phyloP scores from a whole-genome alignment of 108 stramenopile species.

The Nannochloropsis gaditana region DNA sequence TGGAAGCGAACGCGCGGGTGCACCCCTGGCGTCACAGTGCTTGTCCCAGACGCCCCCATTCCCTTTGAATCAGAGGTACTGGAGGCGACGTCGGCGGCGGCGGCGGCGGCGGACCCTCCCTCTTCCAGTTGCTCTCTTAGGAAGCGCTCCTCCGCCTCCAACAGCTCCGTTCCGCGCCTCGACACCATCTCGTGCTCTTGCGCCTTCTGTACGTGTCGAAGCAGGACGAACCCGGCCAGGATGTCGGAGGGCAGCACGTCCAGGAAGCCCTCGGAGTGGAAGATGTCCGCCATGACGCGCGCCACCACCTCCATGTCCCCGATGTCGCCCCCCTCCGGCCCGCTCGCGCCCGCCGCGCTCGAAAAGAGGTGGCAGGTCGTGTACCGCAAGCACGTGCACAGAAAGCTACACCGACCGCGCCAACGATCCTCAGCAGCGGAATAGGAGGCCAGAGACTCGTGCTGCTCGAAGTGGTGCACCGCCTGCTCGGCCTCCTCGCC shows the following conservation, averaged over 20 bases:
- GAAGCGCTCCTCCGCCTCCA: neutral
- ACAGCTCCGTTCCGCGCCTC: neutral
- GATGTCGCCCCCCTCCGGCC: neutral
- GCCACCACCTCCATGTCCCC: slow-evolving; percentile 45
- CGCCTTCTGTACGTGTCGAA: slow-evolving; percentile 41
- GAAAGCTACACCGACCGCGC: neutral
- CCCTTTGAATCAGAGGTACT: neutral
- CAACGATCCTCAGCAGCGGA: slow-evolving; percentile 12
- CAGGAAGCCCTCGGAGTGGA: slow-evolving; percentile 33
- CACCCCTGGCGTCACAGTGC: neutral
- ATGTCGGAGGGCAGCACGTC: slow-evolving; percentile 48
- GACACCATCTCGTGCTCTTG: slow-evolving; percentile 21
- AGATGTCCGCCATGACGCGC: slow-evolving; percentile 32
- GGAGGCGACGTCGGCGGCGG: neutral
- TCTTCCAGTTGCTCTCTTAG: neutral
- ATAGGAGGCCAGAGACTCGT: slow-evolving; percentile 8
- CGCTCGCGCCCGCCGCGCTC: neutral
- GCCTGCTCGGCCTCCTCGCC: neutral
- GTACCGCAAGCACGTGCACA: neutral
- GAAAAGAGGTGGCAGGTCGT: neutral
- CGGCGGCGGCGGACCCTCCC: neutral
- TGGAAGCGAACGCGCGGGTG: neutral
- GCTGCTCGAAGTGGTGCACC: neutral
- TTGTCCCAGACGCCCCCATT: neutral
- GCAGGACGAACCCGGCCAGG: slow-evolving; percentile 37